Percentiles rank a stretch among this genome's conserved stretches.
Conservation (phyloP, 306 rosid species). For the Cajanus cajan region DNA sequence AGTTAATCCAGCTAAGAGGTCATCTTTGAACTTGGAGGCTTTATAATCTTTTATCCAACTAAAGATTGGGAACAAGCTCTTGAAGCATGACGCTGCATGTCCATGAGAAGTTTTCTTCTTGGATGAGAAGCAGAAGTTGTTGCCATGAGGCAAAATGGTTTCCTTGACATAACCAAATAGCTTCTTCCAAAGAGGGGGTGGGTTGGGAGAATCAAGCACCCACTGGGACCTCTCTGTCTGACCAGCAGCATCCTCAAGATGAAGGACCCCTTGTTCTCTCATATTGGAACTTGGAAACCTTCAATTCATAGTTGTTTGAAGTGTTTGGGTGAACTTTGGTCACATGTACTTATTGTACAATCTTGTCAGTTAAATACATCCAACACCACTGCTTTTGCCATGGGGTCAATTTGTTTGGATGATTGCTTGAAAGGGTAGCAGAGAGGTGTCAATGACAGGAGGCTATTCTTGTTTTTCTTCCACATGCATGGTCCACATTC, state of each 20-base stretch:
- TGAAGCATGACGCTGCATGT: conserved; percentile 32
- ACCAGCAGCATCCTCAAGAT: conserved; percentile 18
- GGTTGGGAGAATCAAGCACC: conserved; percentile 62
- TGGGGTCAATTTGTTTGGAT: background rate
- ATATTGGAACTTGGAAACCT: conserved; percentile 14
- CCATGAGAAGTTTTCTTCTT: conserved; percentile 6
- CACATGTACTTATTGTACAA: conserved; percentile 19
- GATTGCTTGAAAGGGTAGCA: conserved; percentile 9
- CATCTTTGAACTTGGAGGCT: conserved; percentile 55
- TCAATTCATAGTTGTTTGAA: conserved; percentile 40
- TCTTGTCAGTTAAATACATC: background rate
- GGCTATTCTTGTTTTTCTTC: too few relatives aligned
- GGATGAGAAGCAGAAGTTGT: conserved; percentile 32
- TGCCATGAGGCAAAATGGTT: conserved; percentile 42
- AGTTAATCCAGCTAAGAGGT: conserved; percentile 75
- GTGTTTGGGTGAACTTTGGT: conserved; percentile 57
- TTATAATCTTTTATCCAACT: conserved; percentile 64
- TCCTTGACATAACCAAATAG: conserved; percentile 35
- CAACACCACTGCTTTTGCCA: background rate
- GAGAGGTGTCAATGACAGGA: too few relatives aligned
- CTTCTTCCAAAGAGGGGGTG: conserved; percentile 50
- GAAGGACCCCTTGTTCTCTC: conserved; percentile 39
- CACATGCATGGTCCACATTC: too few relatives aligned
- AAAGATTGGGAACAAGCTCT: conserved; percentile 61
- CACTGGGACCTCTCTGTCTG: conserved; percentile 45